Base-by-base conservation (phyloP, 495 filamentous ascomycete species). In the Cladorrhinum samala region DNA sequence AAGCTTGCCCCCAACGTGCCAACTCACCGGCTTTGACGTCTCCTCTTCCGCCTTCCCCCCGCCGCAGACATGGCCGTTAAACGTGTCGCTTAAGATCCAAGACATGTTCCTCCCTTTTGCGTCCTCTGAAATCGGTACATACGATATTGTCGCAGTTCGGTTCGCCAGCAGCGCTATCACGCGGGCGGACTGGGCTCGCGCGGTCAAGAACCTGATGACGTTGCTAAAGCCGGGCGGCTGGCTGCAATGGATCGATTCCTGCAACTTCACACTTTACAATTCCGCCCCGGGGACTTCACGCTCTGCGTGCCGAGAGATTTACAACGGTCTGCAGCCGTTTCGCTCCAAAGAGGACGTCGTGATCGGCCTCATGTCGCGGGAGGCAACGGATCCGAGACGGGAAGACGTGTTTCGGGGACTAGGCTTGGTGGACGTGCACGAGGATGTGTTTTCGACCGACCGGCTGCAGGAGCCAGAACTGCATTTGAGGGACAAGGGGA, bases 131-230 rank as follows among this genome's bases (percentile, higher is more conserved):
- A 7, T 55, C 24, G 62, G 62, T 20, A 63, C 54, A 18, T 77
- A 68, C 54, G 72, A 75, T 40, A 40, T 77, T 14, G 67, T 74
- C 16, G 67, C 69, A 24, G 62, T 69, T 36, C 65, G 72, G 1
- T 62, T 73, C 42, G 57, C 70, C 44, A 64, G 58, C 46, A 63
- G 66, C 50, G 61, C 59, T 18, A 64, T 61, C 49, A 42, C 54
- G 21, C 54, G 61, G 18, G 37, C 20, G 6, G 62, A 66, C 9
- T 58, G 60, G 54, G 51, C 40, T 16, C 61, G 33, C 30, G 46
- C 67, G 17, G 54, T 68, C 13, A 47, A 46, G n/a, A 62, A 61
- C 20, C 49, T 64, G 6, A 37, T 48, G 8, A 58, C 53, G n/a
- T 48, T 66, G 33, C 45, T 68, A 16, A 61, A 60, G 25, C 66